Conservation (phyloP, 2,329 filamentous ascomycete species). For the Sclerotinia subarctica region DNA sequence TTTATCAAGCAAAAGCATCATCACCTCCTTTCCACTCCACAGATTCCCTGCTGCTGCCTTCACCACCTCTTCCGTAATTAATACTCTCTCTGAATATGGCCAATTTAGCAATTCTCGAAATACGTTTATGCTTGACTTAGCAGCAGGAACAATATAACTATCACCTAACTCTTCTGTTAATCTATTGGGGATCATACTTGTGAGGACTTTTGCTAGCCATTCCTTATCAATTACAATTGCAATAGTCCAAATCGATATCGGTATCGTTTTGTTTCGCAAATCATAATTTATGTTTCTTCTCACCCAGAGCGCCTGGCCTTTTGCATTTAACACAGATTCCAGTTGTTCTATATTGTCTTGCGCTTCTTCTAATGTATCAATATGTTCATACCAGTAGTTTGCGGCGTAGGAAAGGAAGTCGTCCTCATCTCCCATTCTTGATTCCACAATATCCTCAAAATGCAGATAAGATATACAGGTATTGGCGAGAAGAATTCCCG, state of each 20-base stretch:
- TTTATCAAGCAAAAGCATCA: background rate
- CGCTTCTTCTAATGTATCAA: background rate
- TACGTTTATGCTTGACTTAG: too few relatives aligned
- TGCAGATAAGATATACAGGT: background rate
- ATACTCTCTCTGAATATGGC: too few relatives aligned
- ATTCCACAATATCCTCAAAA: background rate
- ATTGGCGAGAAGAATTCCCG: background rate
- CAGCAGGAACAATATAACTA: too few relatives aligned
- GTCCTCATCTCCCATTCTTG: too few relatives aligned
- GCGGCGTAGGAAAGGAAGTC: background rate
- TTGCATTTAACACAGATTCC: background rate
- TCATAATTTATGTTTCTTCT: background rate
- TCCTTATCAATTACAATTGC: too few relatives aligned
- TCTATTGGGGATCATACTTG: too few relatives aligned
- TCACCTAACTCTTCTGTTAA: too few relatives aligned
- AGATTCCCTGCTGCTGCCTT: too few relatives aligned
- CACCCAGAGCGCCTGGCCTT: background rate
- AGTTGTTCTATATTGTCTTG: background rate
- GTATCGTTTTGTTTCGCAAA: fast-evolving
- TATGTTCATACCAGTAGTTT: background rate
- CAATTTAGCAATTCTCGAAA: too few relatives aligned
- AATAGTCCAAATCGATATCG: background rate
- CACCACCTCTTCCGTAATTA: too few relatives aligned
- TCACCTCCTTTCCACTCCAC: background rate
- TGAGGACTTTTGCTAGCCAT: too few relatives aligned